These are phyloP conservation scores for Lactuca saligna DNA, from an alignment of 129 eudicot genomes.

Conservation along the genomic window DNA sequence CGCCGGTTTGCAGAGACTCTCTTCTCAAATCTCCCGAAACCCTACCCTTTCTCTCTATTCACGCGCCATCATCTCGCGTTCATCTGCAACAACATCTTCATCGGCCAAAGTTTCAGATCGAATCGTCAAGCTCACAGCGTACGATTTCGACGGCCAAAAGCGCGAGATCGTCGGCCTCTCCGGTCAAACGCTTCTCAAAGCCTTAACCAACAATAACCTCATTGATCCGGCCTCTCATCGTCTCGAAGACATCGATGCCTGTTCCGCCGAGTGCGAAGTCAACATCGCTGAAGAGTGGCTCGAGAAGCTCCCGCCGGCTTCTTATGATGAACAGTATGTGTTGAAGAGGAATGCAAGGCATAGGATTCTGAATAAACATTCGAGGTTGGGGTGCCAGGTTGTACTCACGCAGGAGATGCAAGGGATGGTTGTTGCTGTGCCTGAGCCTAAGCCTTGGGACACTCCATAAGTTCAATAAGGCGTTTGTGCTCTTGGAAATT, in stretches of 20 bases:
- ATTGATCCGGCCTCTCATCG: slow-evolving; percentile 96
- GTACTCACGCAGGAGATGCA: slow-evolving; percentile 68
- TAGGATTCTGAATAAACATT: slow-evolving; percentile 74
- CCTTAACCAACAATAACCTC: slow-evolving; percentile 58
- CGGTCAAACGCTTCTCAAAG: slow-evolving; percentile 84
- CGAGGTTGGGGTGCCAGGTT: slow-evolving; percentile 96
- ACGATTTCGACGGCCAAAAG: slow-evolving; percentile 75
- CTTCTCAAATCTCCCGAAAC: slow-evolving; percentile 47
- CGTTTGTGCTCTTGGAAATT: background rate
- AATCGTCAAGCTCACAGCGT: slow-evolving; percentile 70
- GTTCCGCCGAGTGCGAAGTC: slow-evolving; percentile 98
- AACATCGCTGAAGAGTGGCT: slow-evolving; percentile 96
- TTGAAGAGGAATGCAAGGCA: slow-evolving; percentile 71
- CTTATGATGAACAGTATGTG: slow-evolving; percentile 86
- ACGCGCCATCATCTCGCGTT: slow-evolving; percentile 47
- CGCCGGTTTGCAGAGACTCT: slow-evolving; percentile 54
- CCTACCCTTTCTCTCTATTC: slow-evolving; percentile 51
- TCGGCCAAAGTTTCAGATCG: slow-evolving; percentile 90
- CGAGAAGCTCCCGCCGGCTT: slow-evolving; percentile 63
- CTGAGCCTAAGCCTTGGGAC: slow-evolving; percentile 95
- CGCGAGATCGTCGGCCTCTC: slow-evolving; percentile 75
- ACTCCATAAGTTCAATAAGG: slow-evolving; percentile 51
- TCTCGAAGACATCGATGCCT: slow-evolving; percentile 92
- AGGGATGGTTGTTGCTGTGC: slow-evolving; percentile 97
- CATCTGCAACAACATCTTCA: slow-evolving; percentile 49